Evolutionary conservation across 2,329 filamentous ascomycete species (phyloP).

Genomic region (Neurospora sp.): DNA sequence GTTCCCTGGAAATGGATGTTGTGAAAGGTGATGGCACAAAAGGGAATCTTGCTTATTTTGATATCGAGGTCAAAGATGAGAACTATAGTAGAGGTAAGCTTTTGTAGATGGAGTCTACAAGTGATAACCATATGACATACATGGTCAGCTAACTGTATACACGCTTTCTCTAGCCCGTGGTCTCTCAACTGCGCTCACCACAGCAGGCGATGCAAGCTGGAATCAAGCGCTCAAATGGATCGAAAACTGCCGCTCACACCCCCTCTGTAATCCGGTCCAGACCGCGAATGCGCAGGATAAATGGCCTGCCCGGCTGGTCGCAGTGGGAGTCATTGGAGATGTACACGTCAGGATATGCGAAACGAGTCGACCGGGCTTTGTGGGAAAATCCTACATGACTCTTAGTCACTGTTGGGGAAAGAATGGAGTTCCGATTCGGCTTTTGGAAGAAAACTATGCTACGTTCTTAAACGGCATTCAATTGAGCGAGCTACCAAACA

Average conservation of each 20-base stretch:
- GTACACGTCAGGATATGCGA: not conserved
- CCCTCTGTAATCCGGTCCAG: not conserved
- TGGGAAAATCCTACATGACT: not conserved
- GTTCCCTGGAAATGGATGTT: no score
- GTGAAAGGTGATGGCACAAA: no score
- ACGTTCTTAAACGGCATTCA: not conserved
- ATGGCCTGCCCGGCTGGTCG: not conserved
- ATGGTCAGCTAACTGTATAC: not conserved
- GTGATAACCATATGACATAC: not conserved
- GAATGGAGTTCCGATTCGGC: not conserved
- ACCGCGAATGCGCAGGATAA: not conserved
- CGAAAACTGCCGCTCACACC: not conserved
- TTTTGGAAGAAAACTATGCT: not conserved
- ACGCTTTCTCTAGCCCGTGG: not conserved
- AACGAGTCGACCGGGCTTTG: not conserved
- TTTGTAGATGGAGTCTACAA: not conserved
- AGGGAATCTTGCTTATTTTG: no score
- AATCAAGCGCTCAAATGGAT: not conserved
- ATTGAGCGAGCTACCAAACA: not conserved
- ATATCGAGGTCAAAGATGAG: not conserved
- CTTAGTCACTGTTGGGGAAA: not conserved
- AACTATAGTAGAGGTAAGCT: not conserved
- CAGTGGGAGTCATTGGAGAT: not conserved
- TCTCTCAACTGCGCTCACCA: not conserved
- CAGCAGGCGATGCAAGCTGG: not conserved